Evolutionary conservation across 495 filamentous ascomycete genomes (phyloP).

Genomic region (Penicillium desertorum): DNA sequence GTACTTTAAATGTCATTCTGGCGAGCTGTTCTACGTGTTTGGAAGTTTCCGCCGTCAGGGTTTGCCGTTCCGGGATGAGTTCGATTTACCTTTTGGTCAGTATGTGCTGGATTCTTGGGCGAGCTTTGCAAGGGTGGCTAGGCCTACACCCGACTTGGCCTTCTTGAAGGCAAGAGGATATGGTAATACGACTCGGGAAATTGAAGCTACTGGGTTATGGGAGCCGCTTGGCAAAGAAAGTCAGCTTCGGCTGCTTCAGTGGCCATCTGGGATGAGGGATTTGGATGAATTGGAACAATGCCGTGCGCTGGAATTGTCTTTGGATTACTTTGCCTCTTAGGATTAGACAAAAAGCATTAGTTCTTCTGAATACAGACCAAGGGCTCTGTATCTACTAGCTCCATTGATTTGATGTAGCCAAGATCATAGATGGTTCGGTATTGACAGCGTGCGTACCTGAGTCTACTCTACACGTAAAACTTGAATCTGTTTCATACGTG

Average conservation of each 20-base stretch:
- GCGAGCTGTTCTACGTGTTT: slow-evolving; percentile 30
- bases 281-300: slow-evolving; percentile 23
- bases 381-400: neutral
- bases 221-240: slow-evolving; percentile 6
- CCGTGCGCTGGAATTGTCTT: slow-evolving; percentile 13
- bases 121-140: slow-evolving; percentile 23
- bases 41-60: slow-evolving; percentile 22
- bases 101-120: slow-evolving; percentile 32
- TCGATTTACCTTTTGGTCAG: slow-evolving; percentile 28
- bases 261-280: slow-evolving; percentile 17
- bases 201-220: slow-evolving; percentile 19
- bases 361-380: neutral
- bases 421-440: too few relatives aligned
- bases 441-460: neutral
- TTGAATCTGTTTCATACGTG: neutral
- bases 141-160: slow-evolving; percentile 20
- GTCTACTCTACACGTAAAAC: neutral
- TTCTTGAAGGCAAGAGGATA: slow-evolving; percentile 24
- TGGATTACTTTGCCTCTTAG: slow-evolving; percentile 8
- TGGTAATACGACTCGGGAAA: slow-evolving; percentile 17
- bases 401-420: too few relatives aligned
- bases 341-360: neutral
- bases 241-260: slow-evolving; percentile 20
- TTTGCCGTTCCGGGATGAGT: slow-evolving; percentile 24
- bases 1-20: slow-evolving; percentile 34